Evolutionary conservation across 2,329 filamentous ascomycete species (phyloP), one percentile per base, ranked within the genome.

Genomic region (Nannizzia gypsea): DNA sequence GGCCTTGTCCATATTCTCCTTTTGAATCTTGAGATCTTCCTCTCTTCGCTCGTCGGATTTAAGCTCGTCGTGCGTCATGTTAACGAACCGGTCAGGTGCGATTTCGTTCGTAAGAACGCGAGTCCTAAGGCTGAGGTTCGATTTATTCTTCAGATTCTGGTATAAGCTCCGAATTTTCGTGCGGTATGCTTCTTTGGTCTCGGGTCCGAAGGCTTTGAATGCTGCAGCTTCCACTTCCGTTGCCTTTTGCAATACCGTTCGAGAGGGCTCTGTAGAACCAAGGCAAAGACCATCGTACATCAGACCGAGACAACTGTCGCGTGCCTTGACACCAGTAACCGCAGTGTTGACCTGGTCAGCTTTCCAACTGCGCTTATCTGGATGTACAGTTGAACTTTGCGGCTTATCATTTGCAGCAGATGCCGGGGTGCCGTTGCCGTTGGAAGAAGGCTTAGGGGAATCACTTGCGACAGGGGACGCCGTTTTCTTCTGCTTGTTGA

Each of bases 1-100:
- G 1, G 93, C 90, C 74, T 92, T 90, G 78, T 90, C 90, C 88
- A 97, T 91, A 75, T 99, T 99, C 76, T 96, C 90, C 75, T 88
- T 84, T 71, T 90, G 81, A 57, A 96, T 81, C 72, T 84, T 84
- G 66, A 82, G 78, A 66, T 96, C 90, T 69, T 86, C 83, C 67
- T 83, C 84, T 63, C 85, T 84, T 74, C 89, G 87, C 73, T 93
- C 85, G 56, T 85, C 86, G 55, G 88, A 93, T 78, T 95, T 95
- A 71, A 99, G 83, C 73, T 97, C 92, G 59, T 96, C 88, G 67
- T 89, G 85, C 6, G 84, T 83, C 93, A 99, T 96, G 68, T 79
- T 77, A 60, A 96, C 90, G 67, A 99, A 95, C 38, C 80, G 79
- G 1, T 84, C 82, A 0, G 90, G 78, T 0, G 81, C 66, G 62